These are phyloP conservation scores for Cordyceps cateniannulata DNA, from an alignment of 2,329 filamentous ascomycete genomes.

Conservation along the genomic window DNA sequence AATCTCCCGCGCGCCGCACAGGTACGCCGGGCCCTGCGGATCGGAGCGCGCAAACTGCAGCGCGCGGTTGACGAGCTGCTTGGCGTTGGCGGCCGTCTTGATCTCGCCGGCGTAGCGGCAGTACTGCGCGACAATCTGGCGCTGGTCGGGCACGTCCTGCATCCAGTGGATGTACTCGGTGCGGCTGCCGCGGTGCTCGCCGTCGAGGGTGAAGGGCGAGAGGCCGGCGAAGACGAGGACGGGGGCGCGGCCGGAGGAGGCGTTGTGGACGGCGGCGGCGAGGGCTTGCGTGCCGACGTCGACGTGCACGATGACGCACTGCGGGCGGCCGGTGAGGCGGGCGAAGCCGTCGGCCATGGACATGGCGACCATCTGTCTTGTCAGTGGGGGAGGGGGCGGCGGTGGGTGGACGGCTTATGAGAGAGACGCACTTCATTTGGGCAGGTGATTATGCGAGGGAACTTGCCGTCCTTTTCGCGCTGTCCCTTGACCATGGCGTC, in stretches of 20 bases:
- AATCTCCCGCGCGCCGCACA: conserved; percentile 70
- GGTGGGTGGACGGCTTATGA: neutral
- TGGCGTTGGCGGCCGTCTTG: conserved; percentile 77
- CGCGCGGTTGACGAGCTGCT: conserved; percentile 82
- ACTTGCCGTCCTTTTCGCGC: conserved; percentile 55
- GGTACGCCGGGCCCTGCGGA: conserved; percentile 73
- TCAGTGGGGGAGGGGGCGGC: neutral
- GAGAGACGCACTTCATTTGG: conserved; percentile 59
- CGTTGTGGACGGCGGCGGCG: conserved; percentile 73
- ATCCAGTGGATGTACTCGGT: conserved; percentile 87
- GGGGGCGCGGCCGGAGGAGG: conserved; percentile 65
- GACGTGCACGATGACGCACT: conserved; percentile 74
- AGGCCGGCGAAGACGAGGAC: conserved; percentile 74
- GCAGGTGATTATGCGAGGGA: conserved; percentile 70
- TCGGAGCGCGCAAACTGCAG: conserved; percentile 74
- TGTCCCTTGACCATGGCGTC: conserved; percentile 76
- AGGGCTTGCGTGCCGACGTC: conserved; percentile 78
- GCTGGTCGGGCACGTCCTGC: conserved; percentile 77
- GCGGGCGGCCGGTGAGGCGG: conserved; percentile 62
- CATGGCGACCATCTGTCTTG: conserved; percentile 67
- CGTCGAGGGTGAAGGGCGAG: conserved; percentile 69
- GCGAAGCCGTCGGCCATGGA: conserved; percentile 82
- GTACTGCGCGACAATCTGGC: conserved; percentile 75
- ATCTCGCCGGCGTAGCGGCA: conserved; percentile 79
- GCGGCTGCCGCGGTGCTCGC: conserved; percentile 68